These are phyloP conservation scores for Fusarium sp. DNA, from an alignment of 2,329 filamentous ascomycete species.

Conservation along the genomic window DNA sequence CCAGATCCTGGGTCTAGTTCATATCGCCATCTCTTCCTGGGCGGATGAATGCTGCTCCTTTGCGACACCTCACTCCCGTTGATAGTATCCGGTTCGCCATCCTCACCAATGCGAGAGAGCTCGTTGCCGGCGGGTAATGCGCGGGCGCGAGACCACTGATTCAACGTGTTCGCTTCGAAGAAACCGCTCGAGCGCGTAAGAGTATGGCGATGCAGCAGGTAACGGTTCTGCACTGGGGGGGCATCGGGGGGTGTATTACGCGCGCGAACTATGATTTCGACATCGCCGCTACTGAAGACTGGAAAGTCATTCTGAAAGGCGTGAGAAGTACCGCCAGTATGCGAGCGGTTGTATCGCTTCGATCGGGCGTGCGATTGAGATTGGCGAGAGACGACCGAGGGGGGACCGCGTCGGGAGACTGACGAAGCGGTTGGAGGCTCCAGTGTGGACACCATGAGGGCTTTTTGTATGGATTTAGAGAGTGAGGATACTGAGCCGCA, in stretches of 20 bases:
- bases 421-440: conserved; percentile 58
- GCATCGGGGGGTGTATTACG: conserved; percentile 48
- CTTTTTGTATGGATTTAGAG: conserved; percentile 20
- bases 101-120: conserved; percentile 64
- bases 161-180: conserved; percentile 86
- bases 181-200: conserved; percentile 91
- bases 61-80: conserved; percentile 37
- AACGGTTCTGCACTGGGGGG: conserved; percentile 70
- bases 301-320: conserved; percentile 90
- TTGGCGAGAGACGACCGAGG: conserved; percentile 70
- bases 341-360: conserved; percentile 82
- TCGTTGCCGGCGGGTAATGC: conserved; percentile 52
- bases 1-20: conserved; percentile 81
- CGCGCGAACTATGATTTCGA: conserved; percentile 82
- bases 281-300: conserved; percentile 90
- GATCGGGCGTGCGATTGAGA: conserved; percentile 63
- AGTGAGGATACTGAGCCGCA: conserved; percentile 7
- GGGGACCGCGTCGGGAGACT: conserved; percentile 63
- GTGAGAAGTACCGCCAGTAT: conserved; percentile 75
- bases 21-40: conserved; percentile 77
- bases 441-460: conserved; percentile 70
- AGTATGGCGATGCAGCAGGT: conserved; percentile 87
- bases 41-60: conserved; percentile 18
- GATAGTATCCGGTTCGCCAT: conserved; percentile 40
- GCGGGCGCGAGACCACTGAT: conserved; percentile 69